These are phyloP conservation scores for Mycosphaerelloides madeirae DNA, from an alignment of 2,329 filamentous ascomycete species.

Conservation along the genomic window DNA sequence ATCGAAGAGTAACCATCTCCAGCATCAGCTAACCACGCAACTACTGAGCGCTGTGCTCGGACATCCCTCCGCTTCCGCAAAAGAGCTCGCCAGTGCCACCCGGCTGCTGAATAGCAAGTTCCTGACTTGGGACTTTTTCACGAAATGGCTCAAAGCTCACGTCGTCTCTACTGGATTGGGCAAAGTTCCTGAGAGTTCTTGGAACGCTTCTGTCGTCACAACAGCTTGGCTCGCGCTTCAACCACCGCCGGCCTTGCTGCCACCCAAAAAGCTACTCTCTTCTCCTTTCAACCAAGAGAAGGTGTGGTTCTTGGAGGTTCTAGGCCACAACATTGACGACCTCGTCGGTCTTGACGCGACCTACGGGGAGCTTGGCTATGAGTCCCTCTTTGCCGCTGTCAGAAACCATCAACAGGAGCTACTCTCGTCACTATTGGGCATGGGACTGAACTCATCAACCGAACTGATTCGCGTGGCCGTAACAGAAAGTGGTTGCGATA, in stretches of 20 bases:
- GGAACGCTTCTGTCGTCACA: not conserved
- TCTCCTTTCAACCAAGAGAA: conserved; percentile 14
- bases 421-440: conserved; percentile 20
- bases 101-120: conserved; percentile 31
- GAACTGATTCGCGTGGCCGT: conserved; percentile 29
- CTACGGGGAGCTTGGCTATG: conserved; percentile 26
- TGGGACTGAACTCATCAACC: conserved; percentile 23
- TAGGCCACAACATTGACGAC: conserved; percentile 9
- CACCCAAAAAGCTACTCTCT: conserved; percentile 21
- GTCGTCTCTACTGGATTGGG: too few species aligned
- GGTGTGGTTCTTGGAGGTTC: conserved; percentile 11
- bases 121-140: conserved; percentile 33
- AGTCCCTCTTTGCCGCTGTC: conserved; percentile 29
- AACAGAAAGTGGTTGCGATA: conserved; percentile 30
- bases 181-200: too few species aligned
- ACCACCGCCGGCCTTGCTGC: conserved; percentile 18
- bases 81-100: conserved; percentile 19
- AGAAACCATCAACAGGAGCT: conserved; percentile 16
- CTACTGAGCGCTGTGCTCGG: conserved; percentile 21
- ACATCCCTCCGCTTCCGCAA: conserved; percentile 1
- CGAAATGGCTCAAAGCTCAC: conserved; percentile 19
- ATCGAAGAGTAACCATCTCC: conserved; percentile 27
- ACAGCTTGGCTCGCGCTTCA: conserved; percentile 16
- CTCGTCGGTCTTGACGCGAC: conserved; percentile 12
- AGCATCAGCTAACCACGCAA: conserved; percentile 24